A percentile compares a stretch with the other conserved stretches of the same genome.
These are phyloP conservation scores for Aspergillus proliferans DNA, from an alignment of 2,329 filamentous ascomycete genomes.

Conservation along the genomic window DNA sequence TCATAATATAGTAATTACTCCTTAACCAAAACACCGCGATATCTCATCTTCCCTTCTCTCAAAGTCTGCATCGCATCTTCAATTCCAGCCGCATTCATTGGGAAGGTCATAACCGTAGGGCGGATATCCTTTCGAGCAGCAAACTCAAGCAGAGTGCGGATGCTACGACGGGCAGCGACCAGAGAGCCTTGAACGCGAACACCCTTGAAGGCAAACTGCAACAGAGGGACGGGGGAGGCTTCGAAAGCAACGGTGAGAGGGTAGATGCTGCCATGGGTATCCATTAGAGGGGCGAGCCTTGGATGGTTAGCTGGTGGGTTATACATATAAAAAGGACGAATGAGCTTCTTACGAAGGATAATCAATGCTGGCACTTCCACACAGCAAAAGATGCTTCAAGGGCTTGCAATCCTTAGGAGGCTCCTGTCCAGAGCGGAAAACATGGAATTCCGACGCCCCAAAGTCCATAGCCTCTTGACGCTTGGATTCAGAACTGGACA, in stretches of 20 bases:
- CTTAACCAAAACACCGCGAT: conserved; percentile 40
- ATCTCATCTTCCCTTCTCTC: conserved; percentile 42
- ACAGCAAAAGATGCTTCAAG: conserved; percentile 19
- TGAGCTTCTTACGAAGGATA: conserved; percentile 17
- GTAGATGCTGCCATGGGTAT: conserved; percentile 19
- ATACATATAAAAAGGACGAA: conserved; percentile 2
- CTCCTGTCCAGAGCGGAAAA: conserved; percentile 16
- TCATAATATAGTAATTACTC: too few species aligned
- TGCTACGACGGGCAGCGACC: conserved; percentile 57
- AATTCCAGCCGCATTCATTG: conserved; percentile 39
- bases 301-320: background rate
- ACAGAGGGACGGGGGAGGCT: conserved; percentile 13
- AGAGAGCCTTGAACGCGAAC: conserved; percentile 59
- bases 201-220: conserved; percentile 45
- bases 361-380: conserved; percentile 18
- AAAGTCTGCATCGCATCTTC: conserved; percentile 40
- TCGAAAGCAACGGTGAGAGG: conserved; percentile 19
- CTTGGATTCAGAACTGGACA: conserved; percentile 23
- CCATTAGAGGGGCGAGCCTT: conserved; percentile 20
- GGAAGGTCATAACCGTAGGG: conserved; percentile 60
- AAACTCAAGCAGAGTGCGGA: conserved; percentile 56
- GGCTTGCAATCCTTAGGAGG: conserved; percentile 16
- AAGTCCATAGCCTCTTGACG: conserved; percentile 19
- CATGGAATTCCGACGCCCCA: conserved; percentile 20
- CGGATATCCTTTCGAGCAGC: conserved; percentile 55